Evolutionary conservation across 306 rosid genomes (phyloP).

Genomic region (Cajanus cajan): DNA sequence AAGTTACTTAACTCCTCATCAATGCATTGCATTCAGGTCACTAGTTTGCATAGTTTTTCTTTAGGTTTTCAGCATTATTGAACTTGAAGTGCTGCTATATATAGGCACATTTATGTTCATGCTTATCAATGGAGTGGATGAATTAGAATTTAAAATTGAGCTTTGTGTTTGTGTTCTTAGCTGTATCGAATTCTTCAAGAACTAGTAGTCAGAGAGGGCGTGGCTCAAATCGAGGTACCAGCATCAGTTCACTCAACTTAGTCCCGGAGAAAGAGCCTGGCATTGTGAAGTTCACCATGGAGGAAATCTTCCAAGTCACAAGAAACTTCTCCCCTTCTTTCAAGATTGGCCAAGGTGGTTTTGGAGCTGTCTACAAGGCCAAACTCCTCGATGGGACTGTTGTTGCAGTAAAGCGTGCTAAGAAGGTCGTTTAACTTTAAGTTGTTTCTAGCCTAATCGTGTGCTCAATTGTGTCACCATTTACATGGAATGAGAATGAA

Average conservation of each 20-base stretch:
- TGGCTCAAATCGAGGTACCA: constrained; percentile 42
- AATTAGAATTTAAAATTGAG: neutral
- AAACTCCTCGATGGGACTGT: constrained; percentile 65
- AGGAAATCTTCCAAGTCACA: constrained; percentile 70
- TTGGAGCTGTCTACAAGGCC: constrained; percentile 85
- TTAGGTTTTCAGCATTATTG: neutral
- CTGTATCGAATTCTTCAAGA: constrained; percentile 51
- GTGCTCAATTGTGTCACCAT: constrained; percentile 8
- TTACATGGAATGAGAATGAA: constrained; percentile 9
- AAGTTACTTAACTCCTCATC: neutral
- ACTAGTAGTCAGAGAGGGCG: constrained; percentile 47
- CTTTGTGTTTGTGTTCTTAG: constrained; percentile 33
- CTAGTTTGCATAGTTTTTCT: neutral
- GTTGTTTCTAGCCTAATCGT: neutral
- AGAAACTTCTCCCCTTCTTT: constrained; percentile 76
- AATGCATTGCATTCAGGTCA: constrained; percentile 20
- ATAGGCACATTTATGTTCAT: constrained; percentile 6
- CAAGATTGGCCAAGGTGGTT: constrained; percentile 97
- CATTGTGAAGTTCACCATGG: constrained; percentile 58
- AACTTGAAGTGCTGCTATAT: constrained; percentile 1
- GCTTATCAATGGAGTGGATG: constrained; percentile 6
- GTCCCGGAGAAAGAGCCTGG: constrained; percentile 54
- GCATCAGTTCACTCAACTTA: constrained; percentile 35
- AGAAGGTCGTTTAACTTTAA: constrained; percentile 74
- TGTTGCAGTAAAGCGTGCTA: constrained; percentile 91